Percentiles rank a stretch among this genome's conserved stretches.
Conservation (phyloP, 148 eudicot species). For the Cornus kousa region DNA sequence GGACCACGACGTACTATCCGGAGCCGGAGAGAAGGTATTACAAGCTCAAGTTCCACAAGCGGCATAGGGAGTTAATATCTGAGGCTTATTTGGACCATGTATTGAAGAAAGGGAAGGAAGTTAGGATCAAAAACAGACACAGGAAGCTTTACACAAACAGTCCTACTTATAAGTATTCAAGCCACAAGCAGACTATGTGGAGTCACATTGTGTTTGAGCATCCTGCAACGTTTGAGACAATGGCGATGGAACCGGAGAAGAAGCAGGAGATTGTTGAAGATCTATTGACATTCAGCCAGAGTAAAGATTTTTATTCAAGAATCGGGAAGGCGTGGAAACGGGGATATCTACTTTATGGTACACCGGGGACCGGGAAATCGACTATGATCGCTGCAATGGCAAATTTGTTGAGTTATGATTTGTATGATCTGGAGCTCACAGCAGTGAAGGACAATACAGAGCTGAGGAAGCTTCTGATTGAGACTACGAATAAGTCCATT, state of each 20-base stretch:
- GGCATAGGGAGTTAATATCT: slow-evolving; percentile 32
- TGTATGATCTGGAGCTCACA: slow-evolving; percentile 46
- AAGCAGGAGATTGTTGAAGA: slow-evolving; percentile 57
- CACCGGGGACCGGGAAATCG: slow-evolving; percentile 58
- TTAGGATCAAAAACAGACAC: slow-evolving; percentile 28
- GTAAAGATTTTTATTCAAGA: slow-evolving; percentile 49
- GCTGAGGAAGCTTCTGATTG: slow-evolving; percentile 43
- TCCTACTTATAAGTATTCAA: neutral
- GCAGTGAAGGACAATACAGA: slow-evolving; percentile 52
- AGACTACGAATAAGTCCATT: slow-evolving; percentile 46
- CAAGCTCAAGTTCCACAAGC: slow-evolving; percentile 36
- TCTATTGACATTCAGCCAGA: slow-evolving; percentile 38
- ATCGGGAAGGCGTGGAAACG: slow-evolving; percentile 62
- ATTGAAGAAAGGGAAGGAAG: slow-evolving; percentile 34
- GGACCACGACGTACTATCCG: neutral
- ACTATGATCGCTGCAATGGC: slow-evolving; percentile 66
- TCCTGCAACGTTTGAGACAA: slow-evolving; percentile 45
- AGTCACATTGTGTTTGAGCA: slow-evolving; percentile 49
- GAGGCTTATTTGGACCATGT: slow-evolving; percentile 45
- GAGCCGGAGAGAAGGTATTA: slow-evolving; percentile 31
- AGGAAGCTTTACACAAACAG: slow-evolving; percentile 48
- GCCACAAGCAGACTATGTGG: slow-evolving; percentile 28
- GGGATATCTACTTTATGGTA: slow-evolving; percentile 47
- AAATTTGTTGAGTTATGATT: slow-evolving; percentile 39
- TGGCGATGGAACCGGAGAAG: slow-evolving; percentile 51